Conservation (phyloP, 2,329 filamentous ascomycete species). For the Fusarium oligoseptatum region DNA sequence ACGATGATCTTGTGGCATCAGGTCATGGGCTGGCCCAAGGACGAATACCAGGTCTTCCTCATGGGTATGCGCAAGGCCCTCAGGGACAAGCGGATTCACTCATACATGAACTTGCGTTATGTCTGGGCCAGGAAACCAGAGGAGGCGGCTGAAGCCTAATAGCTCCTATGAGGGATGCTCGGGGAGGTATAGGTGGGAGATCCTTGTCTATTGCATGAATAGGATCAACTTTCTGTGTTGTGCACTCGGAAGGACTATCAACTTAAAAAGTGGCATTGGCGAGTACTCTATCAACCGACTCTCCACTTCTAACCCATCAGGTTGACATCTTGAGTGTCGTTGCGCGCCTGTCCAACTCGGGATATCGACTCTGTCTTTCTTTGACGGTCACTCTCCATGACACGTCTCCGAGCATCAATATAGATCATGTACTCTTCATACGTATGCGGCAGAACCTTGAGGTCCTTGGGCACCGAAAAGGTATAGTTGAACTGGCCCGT, state of each 20-base stretch:
- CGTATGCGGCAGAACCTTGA: slow-evolving; percentile 47
- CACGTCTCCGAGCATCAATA: slow-evolving; percentile 47
- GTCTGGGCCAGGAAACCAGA: slow-evolving; percentile 19
- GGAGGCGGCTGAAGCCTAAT: not conserved
- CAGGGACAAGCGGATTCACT: slow-evolving; percentile 12
- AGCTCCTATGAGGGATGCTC: not conserved
- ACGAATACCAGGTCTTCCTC: slow-evolving; percentile 21
- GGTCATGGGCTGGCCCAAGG: slow-evolving; percentile 12
- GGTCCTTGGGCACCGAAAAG: slow-evolving; percentile 46
- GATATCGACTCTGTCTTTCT: slow-evolving; percentile 28
- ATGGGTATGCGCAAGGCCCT: slow-evolving; percentile 16
- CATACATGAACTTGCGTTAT: slow-evolving; percentile 27
- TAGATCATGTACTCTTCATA: slow-evolving; percentile 51
- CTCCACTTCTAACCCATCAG: slow-evolving; percentile 29
- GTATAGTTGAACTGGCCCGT: slow-evolving; percentile 51
- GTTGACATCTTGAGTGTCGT: slow-evolving; percentile 23
- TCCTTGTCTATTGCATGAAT: not conserved
- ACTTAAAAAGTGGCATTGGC: not conserved
- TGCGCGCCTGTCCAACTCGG: slow-evolving; percentile 5
- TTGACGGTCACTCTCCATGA: slow-evolving; percentile 41
- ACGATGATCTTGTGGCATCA: slow-evolving; percentile 17
- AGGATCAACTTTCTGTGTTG: not conserved
- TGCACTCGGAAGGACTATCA: not conserved
- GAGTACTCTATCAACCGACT: not conserved
- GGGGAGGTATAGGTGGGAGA: not conserved